phyloP scores from a whole-genome alignment of 2,329 filamentous ascomycete species.

The Fonsecaea pedrosoi region DNA sequence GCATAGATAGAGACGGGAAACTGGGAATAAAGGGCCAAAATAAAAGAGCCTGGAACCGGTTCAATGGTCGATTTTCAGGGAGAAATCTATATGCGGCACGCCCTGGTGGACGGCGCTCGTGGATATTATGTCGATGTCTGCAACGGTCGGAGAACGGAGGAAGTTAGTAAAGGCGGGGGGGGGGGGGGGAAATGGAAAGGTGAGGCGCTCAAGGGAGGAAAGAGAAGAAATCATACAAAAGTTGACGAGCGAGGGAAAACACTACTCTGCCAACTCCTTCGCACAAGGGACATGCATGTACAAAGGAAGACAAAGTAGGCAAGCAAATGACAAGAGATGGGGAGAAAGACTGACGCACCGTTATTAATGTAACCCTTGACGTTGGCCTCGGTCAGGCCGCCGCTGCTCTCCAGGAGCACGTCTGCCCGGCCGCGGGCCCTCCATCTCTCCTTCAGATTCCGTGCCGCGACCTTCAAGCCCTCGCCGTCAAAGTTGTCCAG shows the following conservation, averaged over 20 bases:
- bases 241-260: not conserved
- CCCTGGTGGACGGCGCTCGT: constrained; percentile 98
- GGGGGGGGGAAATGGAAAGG: not conserved
- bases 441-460: constrained; percentile 80
- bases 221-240: too few relatives aligned
- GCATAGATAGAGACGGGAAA: not conserved
- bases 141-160: constrained; percentile 38
- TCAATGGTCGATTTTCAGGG: constrained; percentile 86
- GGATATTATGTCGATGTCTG: constrained; percentile 92
- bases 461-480: constrained; percentile 76
- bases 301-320: too few relatives aligned
- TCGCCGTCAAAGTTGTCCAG: constrained; percentile 90
- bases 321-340: too few relatives aligned
- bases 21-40: too few relatives aligned
- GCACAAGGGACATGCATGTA: too few relatives aligned
- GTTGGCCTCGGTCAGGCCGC: constrained; percentile 84
- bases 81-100: constrained; percentile 92
- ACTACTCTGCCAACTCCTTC: not conserved
- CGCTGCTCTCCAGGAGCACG: constrained; percentile 90
- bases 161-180: not conserved
- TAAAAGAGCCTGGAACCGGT: not conserved
- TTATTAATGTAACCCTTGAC: constrained; percentile 79
- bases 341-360: constrained; percentile 56
- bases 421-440: constrained; percentile 65
- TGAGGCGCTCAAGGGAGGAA: too few relatives aligned